A percentile compares a stretch with the other conserved stretches of the same genome.
These are phyloP conservation scores for Neonectria coccinea DNA, from an alignment of 2,329 filamentous ascomycete species.

Conservation along the genomic window DNA sequence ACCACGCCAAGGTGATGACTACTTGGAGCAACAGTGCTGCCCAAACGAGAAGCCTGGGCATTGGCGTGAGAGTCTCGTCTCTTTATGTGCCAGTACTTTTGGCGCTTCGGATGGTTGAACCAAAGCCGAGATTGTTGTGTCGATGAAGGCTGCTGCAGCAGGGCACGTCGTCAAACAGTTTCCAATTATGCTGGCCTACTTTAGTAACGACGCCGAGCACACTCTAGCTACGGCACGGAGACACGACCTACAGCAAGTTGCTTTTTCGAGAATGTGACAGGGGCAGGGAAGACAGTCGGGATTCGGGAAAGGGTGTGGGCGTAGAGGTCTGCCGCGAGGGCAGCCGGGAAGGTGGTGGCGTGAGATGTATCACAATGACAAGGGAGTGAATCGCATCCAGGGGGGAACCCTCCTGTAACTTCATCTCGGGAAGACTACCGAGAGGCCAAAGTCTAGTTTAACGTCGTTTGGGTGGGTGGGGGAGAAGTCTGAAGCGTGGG, in stretches of 20 bases:
- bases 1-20: background rate
- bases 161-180: no score
- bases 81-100: no score
- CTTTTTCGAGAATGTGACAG: conserved; percentile 1
- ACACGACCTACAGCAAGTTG: background rate
- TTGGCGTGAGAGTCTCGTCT: background rate
- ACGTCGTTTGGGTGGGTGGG: background rate
- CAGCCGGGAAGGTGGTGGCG: background rate
- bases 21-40: background rate
- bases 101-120: background rate
- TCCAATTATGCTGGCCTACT: no score
- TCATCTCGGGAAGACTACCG: background rate
- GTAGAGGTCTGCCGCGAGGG: background rate
- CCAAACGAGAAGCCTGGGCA: background rate
- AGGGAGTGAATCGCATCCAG: background rate
- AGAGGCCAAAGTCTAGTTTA: background rate
- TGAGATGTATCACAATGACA: conserved; percentile 5
- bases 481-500: background rate
- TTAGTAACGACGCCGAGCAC: background rate
- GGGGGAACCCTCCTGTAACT: background rate
- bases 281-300: background rate
- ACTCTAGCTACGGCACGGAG: background rate
- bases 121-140: background rate
- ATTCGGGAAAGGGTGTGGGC: background rate
- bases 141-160: background rate